Evolutionary conservation across 2,329 filamentous ascomycete genomes (phyloP).

Genomic region (Arthrinium phaeospermum): DNA sequence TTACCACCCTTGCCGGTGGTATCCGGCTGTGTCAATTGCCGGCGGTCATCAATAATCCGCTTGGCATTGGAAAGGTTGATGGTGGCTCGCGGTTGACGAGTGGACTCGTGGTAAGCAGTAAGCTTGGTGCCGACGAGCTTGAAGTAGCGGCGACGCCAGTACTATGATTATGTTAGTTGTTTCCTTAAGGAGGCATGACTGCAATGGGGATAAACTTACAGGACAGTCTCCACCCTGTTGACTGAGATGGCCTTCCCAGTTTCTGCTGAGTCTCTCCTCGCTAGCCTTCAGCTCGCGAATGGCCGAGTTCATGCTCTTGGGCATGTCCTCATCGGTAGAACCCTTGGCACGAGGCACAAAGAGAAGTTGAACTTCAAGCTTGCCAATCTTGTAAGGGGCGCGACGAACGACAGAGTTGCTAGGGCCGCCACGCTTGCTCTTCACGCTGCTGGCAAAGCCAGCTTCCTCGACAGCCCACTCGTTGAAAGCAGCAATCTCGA

Average conservation of each 20-base stretch:
- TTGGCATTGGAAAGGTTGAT: constrained; percentile 95
- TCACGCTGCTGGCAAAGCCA: constrained; percentile 80
- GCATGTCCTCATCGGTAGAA: constrained; percentile 91
- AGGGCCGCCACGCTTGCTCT: constrained; percentile 79
- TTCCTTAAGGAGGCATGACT: constrained; percentile 3
- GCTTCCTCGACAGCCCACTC: constrained; percentile 95
- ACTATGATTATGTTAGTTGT: constrained; percentile 62
- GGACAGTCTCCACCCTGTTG: constrained; percentile 98
- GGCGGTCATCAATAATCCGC: constrained; percentile 91
- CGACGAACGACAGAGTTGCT: constrained; percentile 74
- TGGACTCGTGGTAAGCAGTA: constrained; percentile 95
- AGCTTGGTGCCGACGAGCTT: constrained; percentile 89
- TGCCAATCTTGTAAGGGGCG: constrained; percentile 96
- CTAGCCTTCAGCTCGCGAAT: constrained; percentile 92
- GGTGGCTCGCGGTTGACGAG: constrained; percentile 91
- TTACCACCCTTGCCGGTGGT: constrained; percentile 76
- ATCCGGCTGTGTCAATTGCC: constrained; percentile 81
- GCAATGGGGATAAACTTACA: constrained; percentile 62
- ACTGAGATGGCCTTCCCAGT: constrained; percentile 88
- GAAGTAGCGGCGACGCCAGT: constrained; percentile 98
- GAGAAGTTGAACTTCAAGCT: constrained; percentile 89
- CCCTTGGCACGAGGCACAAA: constrained; percentile 94
- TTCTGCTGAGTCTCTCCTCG: constrained; percentile 77
- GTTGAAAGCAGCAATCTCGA: constrained; percentile 95
- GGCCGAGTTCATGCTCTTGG: constrained; percentile 98